Percentiles rank a stretch among this genome's conserved stretches.
Evolutionary conservation across 2,329 filamentous ascomycete species (phyloP).

Genomic region (Arthroderma sp.): DNA sequence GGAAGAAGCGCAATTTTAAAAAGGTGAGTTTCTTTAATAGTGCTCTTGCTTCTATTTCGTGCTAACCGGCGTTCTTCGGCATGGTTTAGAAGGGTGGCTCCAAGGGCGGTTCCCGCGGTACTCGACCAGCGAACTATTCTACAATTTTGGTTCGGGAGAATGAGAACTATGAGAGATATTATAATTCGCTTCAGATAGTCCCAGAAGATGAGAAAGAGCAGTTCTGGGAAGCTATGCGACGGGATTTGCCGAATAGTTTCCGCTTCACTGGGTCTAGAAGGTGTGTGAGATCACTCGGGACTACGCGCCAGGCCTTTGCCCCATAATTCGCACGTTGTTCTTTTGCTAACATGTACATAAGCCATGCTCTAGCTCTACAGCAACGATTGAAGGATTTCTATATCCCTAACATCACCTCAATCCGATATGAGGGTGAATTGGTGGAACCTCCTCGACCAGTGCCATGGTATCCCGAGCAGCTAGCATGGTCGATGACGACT

Average conservation of each 20-base stretch:
- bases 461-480: constrained; percentile 83
- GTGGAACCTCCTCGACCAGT: constrained; percentile 75
- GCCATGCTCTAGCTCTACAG: constrained; percentile 85
- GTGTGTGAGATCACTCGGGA: constrained; percentile 42
- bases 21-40: neutral
- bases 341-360: constrained; percentile 24
- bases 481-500: constrained; percentile 97
- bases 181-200: constrained; percentile 64
- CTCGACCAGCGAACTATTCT: constrained; percentile 36
- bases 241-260: constrained; percentile 92
- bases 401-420: constrained; percentile 77
- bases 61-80: neutral
- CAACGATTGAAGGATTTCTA: constrained; percentile 77
- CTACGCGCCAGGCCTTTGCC: neutral
- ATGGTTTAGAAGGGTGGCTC: constrained; percentile 12
- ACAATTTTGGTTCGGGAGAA: constrained; percentile 64
- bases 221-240: constrained; percentile 74
- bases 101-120: constrained; percentile 18
- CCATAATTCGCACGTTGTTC: neutral
- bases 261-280: constrained; percentile 92
- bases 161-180: constrained; percentile 74
- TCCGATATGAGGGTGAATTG: constrained; percentile 67
- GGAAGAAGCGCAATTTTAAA: constrained; percentile 3
- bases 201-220: constrained; percentile 62
- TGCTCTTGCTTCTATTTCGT: neutral